Percentiles rank a stretch among this genome's conserved stretches.
These are phyloP conservation scores for Oryza longistaminata DNA, from an alignment of 176 grass and related monocot genomes.

Conservation along the genomic window DNA sequence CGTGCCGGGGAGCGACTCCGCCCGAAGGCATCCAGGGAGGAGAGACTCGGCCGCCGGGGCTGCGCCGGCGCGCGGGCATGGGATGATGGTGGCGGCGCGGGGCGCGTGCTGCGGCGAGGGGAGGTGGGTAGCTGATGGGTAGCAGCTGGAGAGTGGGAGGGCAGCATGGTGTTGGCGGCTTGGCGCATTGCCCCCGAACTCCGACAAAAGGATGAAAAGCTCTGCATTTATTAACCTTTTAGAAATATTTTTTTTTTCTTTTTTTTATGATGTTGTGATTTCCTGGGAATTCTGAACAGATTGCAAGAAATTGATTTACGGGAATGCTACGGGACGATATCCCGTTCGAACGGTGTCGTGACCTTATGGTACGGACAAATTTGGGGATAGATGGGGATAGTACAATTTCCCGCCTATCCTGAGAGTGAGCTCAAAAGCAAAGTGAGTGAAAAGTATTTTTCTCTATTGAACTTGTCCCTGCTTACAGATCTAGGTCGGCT, in stretches of 20 bases:
- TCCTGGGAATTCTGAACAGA: background rate
- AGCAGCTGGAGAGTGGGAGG: slow-evolving; percentile 33
- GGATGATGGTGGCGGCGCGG: background rate
- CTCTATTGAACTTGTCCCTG: no score
- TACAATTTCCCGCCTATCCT: no score
- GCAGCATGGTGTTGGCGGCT: slow-evolving; percentile 3
- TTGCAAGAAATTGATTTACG: no score
- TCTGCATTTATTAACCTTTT: background rate
- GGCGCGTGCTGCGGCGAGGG: slow-evolving; percentile 13
- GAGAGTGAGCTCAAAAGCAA: no score
- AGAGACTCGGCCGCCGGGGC: slow-evolving; percentile 8
- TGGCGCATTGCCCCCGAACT: background rate
- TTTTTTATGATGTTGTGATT: background rate
- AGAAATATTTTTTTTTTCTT: background rate
- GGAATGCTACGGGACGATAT: no score
- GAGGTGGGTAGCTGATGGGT: slow-evolving; percentile 5
- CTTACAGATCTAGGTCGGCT: no score
- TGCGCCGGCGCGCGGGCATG: slow-evolving; percentile 23
- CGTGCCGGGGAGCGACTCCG: slow-evolving; percentile 57
- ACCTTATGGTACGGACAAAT: no score
- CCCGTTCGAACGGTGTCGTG: no score
- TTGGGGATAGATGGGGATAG: no score
- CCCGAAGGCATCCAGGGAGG: slow-evolving; percentile 39
- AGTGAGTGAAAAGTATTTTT: no score
- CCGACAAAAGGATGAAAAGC: background rate